Evolutionary conservation across 345 rosid genomes (phyloP).

Genomic region (Pelargonium nanum): DNA sequence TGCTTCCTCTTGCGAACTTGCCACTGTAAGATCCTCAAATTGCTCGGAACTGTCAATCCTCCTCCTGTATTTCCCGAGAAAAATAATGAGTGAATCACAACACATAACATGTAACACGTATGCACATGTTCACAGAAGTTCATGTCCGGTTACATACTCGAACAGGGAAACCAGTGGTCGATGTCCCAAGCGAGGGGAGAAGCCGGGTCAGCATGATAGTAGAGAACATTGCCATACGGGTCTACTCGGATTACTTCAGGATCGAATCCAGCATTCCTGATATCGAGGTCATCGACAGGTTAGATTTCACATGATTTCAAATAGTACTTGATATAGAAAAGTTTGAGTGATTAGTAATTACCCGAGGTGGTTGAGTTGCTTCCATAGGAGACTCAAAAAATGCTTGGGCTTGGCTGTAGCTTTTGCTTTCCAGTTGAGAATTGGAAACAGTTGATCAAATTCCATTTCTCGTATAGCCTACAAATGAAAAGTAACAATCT

Average conservation of each 20-base stretch:
- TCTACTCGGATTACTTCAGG: conserved; percentile 79
- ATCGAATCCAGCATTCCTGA: conserved; percentile 94
- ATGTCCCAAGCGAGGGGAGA: conserved; percentile 96
- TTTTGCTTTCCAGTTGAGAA: conserved; percentile 59
- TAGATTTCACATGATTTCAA: not conserved
- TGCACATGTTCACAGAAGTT: not conserved
- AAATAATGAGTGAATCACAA: not conserved
- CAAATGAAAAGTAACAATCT: conserved; percentile 6
- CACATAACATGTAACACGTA: not conserved
- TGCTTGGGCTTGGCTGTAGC: conserved; percentile 58
- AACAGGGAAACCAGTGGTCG: conserved; percentile 94
- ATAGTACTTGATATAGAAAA: not conserved
- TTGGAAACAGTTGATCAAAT: conserved; percentile 51
- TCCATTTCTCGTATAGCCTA: conserved; percentile 45
- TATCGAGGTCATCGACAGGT: conserved; percentile 3
- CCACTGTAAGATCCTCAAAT: conserved; percentile 83
- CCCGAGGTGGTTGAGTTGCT: conserved; percentile 90
- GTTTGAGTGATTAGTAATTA: conserved; percentile 9
- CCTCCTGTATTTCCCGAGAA: conserved; percentile 47
- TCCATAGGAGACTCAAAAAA: conserved; percentile 70
- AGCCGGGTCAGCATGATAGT: conserved; percentile 83
- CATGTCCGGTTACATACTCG: conserved; percentile 36
- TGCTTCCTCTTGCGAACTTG: conserved; percentile 82
- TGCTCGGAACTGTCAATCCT: conserved; percentile 86
- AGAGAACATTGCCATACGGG: conserved; percentile 77